Evolutionary conservation across 257 asterid genomes (phyloP), one percentile per base, ranked within the genome.

Genomic region (Thymus quinquecostatus): DNA sequence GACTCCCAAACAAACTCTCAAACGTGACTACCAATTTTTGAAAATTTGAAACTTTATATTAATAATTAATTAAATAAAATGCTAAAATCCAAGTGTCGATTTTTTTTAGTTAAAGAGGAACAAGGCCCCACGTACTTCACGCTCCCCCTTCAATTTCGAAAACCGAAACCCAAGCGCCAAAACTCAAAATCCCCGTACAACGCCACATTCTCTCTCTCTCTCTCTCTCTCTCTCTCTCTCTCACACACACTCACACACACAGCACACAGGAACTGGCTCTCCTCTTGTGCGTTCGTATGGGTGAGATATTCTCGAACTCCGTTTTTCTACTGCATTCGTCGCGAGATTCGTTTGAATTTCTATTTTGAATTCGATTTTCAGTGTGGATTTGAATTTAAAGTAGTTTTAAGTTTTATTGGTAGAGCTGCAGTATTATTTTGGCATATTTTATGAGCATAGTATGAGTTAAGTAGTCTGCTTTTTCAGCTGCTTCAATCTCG

Each of bases 161-260:
- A 76, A 60, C 78, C 51, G 50, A 78, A 66, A 48, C 60, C 67
- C 51, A 71, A 85, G 84, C 92, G 93, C 89, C 87, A 89, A 88
- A 87, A 80, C 76, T 79, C 70, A 61, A 54, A 72, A 68, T 5
- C 50, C 64, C 63, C 56, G 7, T 55, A 28, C 27, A n/a, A 47
- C 3, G 28, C 64, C 50, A 34, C 5, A 33, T 49, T 47, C 48
- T 59, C 63, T 36, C 61, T 47, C 54, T 69, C 41, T 32, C 27
- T 49, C 53, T 21, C 67, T 47, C 21, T 21, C 21, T n/a, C 21
- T 47, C 48, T 59, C 63, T 36, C 61, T 47, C 54, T 69, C 41
- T 32, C 27, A 12, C 53, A 9, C 67, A 29, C 56, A 27, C 28
- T 36, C 45, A 58, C 40, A 27, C 27, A 8, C 72, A 9, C 69